Evolutionary conservation across 1,139 yeast genomes (phyloP), one percentile per base, ranked within the genome.

Genomic region (Candida freyschussii): DNA sequence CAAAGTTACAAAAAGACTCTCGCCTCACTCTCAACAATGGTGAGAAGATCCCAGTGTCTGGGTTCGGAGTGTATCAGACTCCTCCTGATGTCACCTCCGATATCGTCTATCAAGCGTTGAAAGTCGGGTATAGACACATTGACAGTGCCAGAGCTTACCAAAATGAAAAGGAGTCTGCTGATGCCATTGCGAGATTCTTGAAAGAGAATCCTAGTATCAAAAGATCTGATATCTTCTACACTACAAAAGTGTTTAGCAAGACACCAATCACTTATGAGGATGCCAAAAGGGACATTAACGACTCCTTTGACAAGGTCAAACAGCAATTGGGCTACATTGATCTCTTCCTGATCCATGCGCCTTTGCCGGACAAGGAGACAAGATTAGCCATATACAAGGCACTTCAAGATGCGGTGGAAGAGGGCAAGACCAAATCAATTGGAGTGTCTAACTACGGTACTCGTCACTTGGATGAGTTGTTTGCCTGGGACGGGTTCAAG

Each of bases 221-320:
- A 28, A 42, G 48, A 38, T 7, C 28, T 9, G 41, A 45, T 6
- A 27, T 45, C 21, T 45, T 41, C 30, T 45, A 32, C 35, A 45
- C 48, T 16, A 39, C 50, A 6, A 45, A 45, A 37, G 27, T 45
- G 13, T 30, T 31, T 32, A 36, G 32, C 17, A 22, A 11, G n/a
- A 36, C 29, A 6, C 45, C 40, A 5, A 21, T 26, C 15, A 37
- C 40, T 16, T 80, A 80, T 53, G 70, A 65, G 17, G 59, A 60
- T 23, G 72, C 86, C 10, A 69, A 67, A 41, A 45, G 45, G 15
- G 81, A 80, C 2, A 72, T 81, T 34, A 53, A 60, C 30, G 61
- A 60, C 24, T 67, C 75, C 30, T 43, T 78, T 30, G 66, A 62
- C 4, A 66, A 65, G 40, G 79, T 73, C 16, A 34, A 30, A 26